Conservation (phyloP, 805 yeast species). For the Wickerhamiella dianesei region DNA sequence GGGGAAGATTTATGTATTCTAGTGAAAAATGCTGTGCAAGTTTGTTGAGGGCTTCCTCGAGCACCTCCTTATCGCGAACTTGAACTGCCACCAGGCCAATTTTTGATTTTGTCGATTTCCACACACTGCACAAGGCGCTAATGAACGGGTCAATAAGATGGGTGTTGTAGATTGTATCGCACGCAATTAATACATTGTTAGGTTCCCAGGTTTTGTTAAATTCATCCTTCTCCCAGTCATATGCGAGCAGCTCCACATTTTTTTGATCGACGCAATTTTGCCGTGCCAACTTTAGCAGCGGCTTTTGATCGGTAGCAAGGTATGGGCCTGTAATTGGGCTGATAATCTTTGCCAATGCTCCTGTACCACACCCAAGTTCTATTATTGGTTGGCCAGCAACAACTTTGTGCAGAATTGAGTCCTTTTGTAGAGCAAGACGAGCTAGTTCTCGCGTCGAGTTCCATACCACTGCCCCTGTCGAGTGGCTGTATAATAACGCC, state of each 20-base stretch:
- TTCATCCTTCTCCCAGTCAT: conserved; percentile 19
- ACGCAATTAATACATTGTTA: conserved; percentile 12
- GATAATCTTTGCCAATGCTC: conserved; percentile 15
- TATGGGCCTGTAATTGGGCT: not conserved
- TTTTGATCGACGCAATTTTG: conserved; percentile 6
- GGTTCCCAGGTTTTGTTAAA: conserved; percentile 3
- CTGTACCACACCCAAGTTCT: conserved; percentile 20
- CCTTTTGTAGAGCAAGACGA: not conserved
- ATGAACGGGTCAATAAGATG: conserved; percentile 12
- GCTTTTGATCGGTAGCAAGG: conserved; percentile 18
- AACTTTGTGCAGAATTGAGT: not conserved
- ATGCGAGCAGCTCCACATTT: conserved; percentile 10
- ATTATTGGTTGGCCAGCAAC: conserved; percentile 6
- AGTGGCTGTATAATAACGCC: conserved; percentile 11
- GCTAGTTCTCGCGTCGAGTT: conserved; percentile 12
- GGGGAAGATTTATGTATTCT: not conserved
- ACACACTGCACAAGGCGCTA: conserved; percentile 11
- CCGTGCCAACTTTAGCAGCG: conserved; percentile 14
- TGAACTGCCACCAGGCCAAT: conserved; percentile 11
- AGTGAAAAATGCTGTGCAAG: conserved; percentile 1
- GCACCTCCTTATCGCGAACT: conserved; percentile 8
- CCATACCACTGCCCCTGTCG: conserved; percentile 21
- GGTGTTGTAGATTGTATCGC: conserved; percentile 20
- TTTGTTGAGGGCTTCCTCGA: conserved; percentile 5
- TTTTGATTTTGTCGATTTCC: not conserved